phyloP scores from a whole-genome alignment of 176 grass and related monocot species.

The Rhynchospora tenuis region DNA sequence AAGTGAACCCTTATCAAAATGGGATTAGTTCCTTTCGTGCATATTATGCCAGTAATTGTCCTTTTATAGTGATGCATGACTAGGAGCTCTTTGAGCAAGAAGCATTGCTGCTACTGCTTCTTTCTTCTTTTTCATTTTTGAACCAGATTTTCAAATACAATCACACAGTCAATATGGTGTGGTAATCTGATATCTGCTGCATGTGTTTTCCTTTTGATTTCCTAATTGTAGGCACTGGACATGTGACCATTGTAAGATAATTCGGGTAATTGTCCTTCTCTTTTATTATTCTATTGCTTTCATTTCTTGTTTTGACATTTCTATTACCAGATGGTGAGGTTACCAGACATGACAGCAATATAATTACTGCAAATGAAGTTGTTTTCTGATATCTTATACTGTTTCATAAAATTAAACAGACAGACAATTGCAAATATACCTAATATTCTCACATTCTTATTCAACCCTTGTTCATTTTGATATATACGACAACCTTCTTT shows the following conservation, averaged over 20 bases:
- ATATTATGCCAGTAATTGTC: too few species aligned
- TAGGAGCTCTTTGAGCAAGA: background rate
- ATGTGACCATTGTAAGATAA: constrained; percentile 25
- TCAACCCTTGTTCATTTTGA: background rate
- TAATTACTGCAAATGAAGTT: background rate
- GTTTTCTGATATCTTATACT: background rate
- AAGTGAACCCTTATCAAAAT: background rate
- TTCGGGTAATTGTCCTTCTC: constrained; percentile 25
- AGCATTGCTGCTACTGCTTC: background rate
- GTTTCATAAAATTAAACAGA: background rate
- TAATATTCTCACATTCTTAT: background rate
- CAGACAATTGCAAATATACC: background rate
- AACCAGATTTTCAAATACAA: background rate
- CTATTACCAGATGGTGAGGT: background rate
- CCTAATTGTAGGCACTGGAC: constrained; percentile 18
- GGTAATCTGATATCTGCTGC: constrained; percentile 1
- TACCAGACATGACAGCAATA: background rate
- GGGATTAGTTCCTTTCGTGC: background rate
- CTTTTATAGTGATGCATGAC: background rate
- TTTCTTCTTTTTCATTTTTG: background rate
- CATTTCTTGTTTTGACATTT: background rate
- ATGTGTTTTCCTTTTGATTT: background rate
- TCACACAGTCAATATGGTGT: background rate
- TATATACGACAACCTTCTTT: background rate
- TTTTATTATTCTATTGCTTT: background rate